Conservation (phyloP, 1,284 basidiomycete genomes). For the Ceratobasidium sp. region DNA sequence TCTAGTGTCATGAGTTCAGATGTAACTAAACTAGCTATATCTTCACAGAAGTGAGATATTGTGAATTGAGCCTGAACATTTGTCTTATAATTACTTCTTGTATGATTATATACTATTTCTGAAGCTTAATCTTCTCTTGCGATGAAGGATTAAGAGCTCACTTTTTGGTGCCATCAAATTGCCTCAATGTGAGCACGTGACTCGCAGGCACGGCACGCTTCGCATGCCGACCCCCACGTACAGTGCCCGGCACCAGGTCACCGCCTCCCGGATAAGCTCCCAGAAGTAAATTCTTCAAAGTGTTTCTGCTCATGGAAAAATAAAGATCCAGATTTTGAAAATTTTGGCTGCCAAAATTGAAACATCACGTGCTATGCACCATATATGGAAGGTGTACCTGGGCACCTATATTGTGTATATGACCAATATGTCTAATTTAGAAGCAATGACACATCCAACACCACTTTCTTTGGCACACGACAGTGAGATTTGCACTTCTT, state of each 20-base stretch:
- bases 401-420: background rate
- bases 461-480: background rate
- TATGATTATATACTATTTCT: no score
- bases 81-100: no score
- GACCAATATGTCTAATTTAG: background rate
- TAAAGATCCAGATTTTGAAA: background rate
- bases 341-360: background rate
- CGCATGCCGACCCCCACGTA: background rate
- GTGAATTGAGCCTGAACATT: no score
- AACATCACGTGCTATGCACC: background rate
- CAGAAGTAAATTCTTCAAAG: background rate
- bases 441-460: background rate
- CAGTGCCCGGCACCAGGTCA: no score
- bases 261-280: constrained; percentile 6
- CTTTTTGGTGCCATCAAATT: no score
- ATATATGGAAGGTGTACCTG: background rate
- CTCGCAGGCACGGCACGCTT: background rate
- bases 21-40: no score
- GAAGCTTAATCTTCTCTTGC: no score
- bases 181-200: no score
- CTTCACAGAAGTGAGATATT: no score
- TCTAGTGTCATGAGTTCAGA: no score
- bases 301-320: background rate
- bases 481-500: constrained; percentile 1
- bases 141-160: no score